Evolutionary conservation across 164 flowering plant genomes (phyloP).

Genomic region (grape (Vitis vinifera)): DNA sequence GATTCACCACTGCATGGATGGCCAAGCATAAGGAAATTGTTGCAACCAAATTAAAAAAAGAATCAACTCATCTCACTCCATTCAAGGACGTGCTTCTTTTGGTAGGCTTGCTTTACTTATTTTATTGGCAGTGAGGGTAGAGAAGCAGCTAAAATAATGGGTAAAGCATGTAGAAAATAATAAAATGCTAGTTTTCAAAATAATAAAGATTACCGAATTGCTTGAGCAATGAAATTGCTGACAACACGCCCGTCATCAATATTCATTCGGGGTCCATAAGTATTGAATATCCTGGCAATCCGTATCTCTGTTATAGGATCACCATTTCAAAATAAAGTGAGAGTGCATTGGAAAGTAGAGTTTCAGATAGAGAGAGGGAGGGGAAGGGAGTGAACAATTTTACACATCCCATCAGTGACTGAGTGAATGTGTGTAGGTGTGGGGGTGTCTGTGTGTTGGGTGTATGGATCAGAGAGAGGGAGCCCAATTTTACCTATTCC

Average conservation of each 20-base stretch:
- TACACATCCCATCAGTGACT: not conserved
- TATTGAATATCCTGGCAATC: conserved; percentile 81
- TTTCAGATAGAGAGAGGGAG: too few relatives aligned
- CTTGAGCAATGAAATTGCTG: conserved; percentile 89
- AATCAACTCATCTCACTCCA: not conserved
- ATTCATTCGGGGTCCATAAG: conserved; percentile 87
- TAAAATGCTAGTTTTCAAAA: too few relatives aligned
- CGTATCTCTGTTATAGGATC: conserved; percentile 48
- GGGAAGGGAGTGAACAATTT: too few relatives aligned
- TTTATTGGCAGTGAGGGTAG: too few relatives aligned
- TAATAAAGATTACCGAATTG: conserved; percentile 44
- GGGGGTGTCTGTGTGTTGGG: too few relatives aligned
- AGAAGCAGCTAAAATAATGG: too few relatives aligned
- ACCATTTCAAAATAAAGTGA: not conserved
- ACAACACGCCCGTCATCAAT: conserved; percentile 92
- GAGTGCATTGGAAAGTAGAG: not conserved
- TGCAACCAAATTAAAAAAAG: too few relatives aligned
- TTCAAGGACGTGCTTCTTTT: not conserved
- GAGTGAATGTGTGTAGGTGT: too few relatives aligned
- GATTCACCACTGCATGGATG: conserved; percentile 46
- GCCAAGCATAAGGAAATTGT: not conserved
- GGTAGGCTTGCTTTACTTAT: too few relatives aligned
- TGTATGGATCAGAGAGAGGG: not conserved
- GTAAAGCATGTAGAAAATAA: too few relatives aligned
- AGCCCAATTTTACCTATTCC: conserved; percentile 56